Conservation (phyloP, 1,284 basidiomycete species). For the Ustilago crameri region DNA sequence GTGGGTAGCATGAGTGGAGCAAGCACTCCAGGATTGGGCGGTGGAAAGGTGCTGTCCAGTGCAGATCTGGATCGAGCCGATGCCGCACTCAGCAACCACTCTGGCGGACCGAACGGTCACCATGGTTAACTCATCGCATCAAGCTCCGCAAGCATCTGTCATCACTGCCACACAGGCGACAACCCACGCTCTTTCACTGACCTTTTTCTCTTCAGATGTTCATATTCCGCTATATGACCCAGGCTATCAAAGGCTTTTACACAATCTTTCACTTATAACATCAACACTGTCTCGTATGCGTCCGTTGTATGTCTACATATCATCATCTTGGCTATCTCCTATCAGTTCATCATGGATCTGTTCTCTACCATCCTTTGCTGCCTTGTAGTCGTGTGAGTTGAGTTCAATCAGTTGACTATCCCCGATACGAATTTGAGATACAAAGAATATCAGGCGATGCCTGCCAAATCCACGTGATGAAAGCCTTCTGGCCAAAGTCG, state of each 20-base stretch:
- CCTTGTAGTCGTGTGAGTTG: too few relatives aligned
- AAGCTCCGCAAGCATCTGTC: not conserved
- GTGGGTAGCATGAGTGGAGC: slow-evolving; percentile 62
- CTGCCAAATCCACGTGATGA: slow-evolving; percentile 25
- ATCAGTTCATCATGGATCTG: slow-evolving; percentile 8
- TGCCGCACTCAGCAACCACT: slow-evolving; percentile 57
- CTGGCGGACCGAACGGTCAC: slow-evolving; percentile 31
- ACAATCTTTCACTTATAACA: not conserved
- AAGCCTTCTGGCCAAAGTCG: slow-evolving; percentile 15
- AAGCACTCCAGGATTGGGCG: slow-evolving; percentile 59
- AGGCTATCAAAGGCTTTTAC: not conserved
- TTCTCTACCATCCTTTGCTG: not conserved
- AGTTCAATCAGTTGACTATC: too few relatives aligned
- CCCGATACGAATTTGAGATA: not conserved
- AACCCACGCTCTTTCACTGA: slow-evolving; percentile 5
- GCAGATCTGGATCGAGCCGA: slow-evolving; percentile 59
- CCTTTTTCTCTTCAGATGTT: slow-evolving; percentile 5
- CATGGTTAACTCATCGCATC: slow-evolving; percentile 4
- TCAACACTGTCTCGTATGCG: not conserved
- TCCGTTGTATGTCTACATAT: slow-evolving; percentile 9
- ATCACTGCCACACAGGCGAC: not conserved
- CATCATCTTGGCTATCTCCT: slow-evolving; percentile 1
- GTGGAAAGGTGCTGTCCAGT: slow-evolving; percentile 56
- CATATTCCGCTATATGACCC: not conserved
- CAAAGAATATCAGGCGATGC: slow-evolving; percentile 5